Conservation (phyloP, 2,329 filamentous ascomycete genomes). For the Botrytis aclada region DNA sequence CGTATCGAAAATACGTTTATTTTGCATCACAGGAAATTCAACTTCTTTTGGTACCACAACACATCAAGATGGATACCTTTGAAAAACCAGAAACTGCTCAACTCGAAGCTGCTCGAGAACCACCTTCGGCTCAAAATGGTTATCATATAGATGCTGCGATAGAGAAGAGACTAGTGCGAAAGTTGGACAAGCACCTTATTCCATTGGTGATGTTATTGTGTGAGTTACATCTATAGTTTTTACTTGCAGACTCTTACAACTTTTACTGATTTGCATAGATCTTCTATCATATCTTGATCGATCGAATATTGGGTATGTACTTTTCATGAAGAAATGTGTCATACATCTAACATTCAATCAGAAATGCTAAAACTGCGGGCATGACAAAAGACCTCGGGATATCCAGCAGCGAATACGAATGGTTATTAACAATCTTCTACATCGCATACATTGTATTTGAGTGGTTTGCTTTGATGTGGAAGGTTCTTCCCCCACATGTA, state of each 20-base stretch:
- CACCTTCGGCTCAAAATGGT: constrained; percentile 4
- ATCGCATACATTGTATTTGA: constrained; percentile 43
- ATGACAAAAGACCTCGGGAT: constrained; percentile 50
- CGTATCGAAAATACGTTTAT: neutral
- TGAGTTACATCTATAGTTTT: neutral
- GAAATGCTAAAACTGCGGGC: constrained; percentile 53
- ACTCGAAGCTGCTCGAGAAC: constrained; percentile 2
- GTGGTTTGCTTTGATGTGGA: constrained; percentile 42
- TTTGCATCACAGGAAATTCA: neutral
- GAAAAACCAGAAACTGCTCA: neutral
- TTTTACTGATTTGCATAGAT: constrained; percentile 35
- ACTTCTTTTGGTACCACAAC: neutral
- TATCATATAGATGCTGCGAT: constrained; percentile 13
- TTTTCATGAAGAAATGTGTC: neutral
- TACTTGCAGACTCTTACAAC: neutral
- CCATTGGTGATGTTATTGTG: constrained; percentile 29
- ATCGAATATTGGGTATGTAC: constrained; percentile 46
- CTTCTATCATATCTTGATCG: constrained; percentile 48
- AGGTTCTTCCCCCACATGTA: constrained; percentile 40
- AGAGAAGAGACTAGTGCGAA: constrained; percentile 52
- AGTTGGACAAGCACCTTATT: constrained; percentile 59
- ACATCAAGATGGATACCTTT: neutral
- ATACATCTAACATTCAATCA: constrained; percentile 25
- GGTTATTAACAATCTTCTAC: constrained; percentile 43
- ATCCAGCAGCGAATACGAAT: constrained; percentile 42